phyloP scores from a whole-genome alignment of 306 rosid genomes.

The Prunus kanzakura region DNA sequence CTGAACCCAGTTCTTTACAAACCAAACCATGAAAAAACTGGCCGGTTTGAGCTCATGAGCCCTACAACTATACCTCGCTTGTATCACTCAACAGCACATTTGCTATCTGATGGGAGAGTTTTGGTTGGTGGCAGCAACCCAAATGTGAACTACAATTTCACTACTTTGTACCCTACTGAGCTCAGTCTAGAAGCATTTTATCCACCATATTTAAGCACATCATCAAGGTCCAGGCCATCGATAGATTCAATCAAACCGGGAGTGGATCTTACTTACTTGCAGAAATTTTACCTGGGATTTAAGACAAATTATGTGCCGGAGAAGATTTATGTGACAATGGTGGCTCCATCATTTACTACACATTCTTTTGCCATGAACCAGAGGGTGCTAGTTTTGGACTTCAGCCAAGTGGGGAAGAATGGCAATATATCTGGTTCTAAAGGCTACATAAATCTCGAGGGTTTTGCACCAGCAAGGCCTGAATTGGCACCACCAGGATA shows the following conservation, averaged over 20 bases:
- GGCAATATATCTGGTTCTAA: background rate
- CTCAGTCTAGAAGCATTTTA: conserved; percentile 29
- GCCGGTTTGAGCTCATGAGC: conserved; percentile 25
- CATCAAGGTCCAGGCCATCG: conserved; percentile 15
- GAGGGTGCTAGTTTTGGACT: conserved; percentile 43
- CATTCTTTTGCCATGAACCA: conserved; percentile 75
- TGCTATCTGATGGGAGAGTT: conserved; percentile 32
- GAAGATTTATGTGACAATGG: conserved; percentile 24
- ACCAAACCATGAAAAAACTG: background rate
- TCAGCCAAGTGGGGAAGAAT: background rate
- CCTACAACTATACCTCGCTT: conserved; percentile 26
- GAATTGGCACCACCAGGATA: conserved; percentile 35
- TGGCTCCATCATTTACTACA: conserved; percentile 70
- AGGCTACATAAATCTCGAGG: conserved; percentile 7
- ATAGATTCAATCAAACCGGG: conserved; percentile 19
- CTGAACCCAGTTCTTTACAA: conserved; percentile 28
- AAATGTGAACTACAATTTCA: conserved; percentile 32
- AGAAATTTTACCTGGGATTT: conserved; percentile 13
- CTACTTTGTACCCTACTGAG: conserved; percentile 31
- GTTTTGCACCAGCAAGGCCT: conserved; percentile 22
- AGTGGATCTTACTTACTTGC: conserved; percentile 1
- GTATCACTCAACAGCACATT: conserved; percentile 34
- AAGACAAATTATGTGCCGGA: background rate
- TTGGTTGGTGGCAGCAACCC: conserved; percentile 40
- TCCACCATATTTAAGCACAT: conserved; percentile 23